A percentile compares a stretch with the other conserved stretches of the same genome.
Conservation (phyloP, 2,329 filamentous ascomycete genomes). For the Tolypocladium ophioglossoides region DNA sequence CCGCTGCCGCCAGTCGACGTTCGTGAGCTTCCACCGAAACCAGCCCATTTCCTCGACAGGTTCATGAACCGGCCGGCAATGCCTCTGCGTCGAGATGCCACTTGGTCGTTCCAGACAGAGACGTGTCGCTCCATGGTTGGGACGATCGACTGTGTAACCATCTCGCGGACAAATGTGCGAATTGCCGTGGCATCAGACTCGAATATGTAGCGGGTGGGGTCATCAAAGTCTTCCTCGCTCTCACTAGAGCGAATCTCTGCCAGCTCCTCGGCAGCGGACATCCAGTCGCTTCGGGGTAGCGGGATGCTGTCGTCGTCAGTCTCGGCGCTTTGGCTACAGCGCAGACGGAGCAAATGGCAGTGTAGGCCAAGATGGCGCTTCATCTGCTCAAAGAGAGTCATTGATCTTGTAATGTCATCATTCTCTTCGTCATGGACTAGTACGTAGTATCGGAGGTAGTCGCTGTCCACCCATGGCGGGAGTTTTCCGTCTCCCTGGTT, state of each 20-base stretch:
- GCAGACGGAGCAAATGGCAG: conserved; percentile 79
- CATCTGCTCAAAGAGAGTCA: conserved; percentile 93
- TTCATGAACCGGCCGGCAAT: conserved; percentile 91
- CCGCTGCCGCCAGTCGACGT: conserved; percentile 43
- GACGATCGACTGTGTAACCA: conserved; percentile 89
- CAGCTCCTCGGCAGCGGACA: conserved; percentile 77
- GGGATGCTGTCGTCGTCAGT: conserved; percentile 86
- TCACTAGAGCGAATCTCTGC: conserved; percentile 60
- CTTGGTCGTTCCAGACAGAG: conserved; percentile 92
- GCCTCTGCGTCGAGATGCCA: conserved; percentile 80
- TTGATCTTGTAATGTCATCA: conserved; percentile 85
- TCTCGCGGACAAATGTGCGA: conserved; percentile 80
- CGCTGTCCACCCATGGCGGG: conserved; percentile 79
- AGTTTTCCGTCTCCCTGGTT: conserved; percentile 63
- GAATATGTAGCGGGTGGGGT: conserved; percentile 70
- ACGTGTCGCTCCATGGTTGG: conserved; percentile 93
- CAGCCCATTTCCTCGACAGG: conserved; percentile 79
- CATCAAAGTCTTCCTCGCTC: conserved; percentile 56
- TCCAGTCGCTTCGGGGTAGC: conserved; percentile 77
- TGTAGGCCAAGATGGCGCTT: conserved; percentile 96
- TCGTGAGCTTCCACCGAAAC: conserved; percentile 61
- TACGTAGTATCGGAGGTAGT: conserved; percentile 93
- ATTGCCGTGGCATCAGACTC: conserved; percentile 87
- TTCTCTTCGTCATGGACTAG: conserved; percentile 93
- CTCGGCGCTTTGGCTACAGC: conserved; percentile 74